A percentile compares a stretch with the other conserved stretches of the same genome.
These are phyloP conservation scores for Hymenoscyphus repandus DNA, from an alignment of 2,329 filamentous ascomycete species.

Conservation along the genomic window DNA sequence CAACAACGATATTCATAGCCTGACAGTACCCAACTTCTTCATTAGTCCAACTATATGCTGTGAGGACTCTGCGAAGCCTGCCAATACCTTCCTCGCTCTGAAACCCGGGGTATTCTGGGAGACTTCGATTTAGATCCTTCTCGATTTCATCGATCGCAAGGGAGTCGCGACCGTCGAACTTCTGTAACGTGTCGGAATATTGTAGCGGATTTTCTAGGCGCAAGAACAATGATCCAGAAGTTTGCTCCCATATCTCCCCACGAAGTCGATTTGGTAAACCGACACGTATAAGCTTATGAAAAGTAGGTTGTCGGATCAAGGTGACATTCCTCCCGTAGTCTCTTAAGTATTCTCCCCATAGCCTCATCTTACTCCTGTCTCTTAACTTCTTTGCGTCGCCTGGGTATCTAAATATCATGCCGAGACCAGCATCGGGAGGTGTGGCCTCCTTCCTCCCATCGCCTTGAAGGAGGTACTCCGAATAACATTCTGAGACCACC, in stretches of 20 bases:
- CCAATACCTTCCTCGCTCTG: slow-evolving; percentile 95
- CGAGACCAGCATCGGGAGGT: slow-evolving; percentile 87
- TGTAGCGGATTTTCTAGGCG: slow-evolving; percentile 79
- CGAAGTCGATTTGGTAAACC: slow-evolving; percentile 88
- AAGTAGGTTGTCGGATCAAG: slow-evolving; percentile 89
- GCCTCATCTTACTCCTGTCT: slow-evolving; percentile 92
- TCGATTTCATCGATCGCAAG: slow-evolving; percentile 98
- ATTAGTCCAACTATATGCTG: slow-evolving; percentile 96
- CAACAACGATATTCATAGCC: slow-evolving; percentile 99
- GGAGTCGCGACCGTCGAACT: slow-evolving; percentile 80
- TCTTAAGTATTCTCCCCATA: slow-evolving; percentile 94
- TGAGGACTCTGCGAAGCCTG: slow-evolving; percentile 81
- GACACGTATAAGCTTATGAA: slow-evolving; percentile 94
- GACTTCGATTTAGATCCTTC: slow-evolving; percentile 92
- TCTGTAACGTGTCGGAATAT: slow-evolving; percentile 77
- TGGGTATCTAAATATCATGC: slow-evolving; percentile 89
- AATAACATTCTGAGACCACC: slow-evolving; percentile 83
- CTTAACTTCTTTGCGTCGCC: slow-evolving; percentile 91
- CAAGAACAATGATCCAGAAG: slow-evolving; percentile 84
- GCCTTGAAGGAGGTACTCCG: slow-evolving; percentile 69
- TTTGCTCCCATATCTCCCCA: slow-evolving; percentile 94
- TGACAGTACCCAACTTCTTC: slow-evolving; percentile 96
- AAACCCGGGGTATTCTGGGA: slow-evolving; percentile 96
- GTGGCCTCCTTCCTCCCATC: slow-evolving; percentile 40
- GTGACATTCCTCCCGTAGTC: slow-evolving; percentile 94